Percentiles rank a stretch among this genome's conserved stretches.
Conservation (phyloP, 306 rosid genomes). For the Comarum palustre region DNA sequence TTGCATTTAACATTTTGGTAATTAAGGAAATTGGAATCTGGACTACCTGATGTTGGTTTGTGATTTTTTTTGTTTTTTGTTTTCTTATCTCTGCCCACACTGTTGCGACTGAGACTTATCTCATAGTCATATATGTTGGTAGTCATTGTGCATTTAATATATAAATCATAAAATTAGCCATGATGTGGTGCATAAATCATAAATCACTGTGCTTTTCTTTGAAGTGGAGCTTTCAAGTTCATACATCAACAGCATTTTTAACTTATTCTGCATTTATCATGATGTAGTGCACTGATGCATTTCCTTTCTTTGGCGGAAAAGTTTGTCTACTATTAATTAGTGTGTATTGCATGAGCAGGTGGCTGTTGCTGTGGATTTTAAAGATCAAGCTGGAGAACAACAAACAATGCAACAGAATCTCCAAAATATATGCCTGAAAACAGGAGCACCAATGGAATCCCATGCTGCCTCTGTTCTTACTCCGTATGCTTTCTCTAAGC, state of each 20-base stretch:
- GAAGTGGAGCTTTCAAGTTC: neutral
- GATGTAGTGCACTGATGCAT: neutral
- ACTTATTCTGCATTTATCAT: neutral
- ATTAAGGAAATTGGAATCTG: neutral
- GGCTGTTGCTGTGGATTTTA: conserved; percentile 91
- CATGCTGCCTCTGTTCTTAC: conserved; percentile 84
- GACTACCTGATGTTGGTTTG: neutral
- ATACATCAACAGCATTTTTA: neutral
- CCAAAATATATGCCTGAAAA: conserved; percentile 88
- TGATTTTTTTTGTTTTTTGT: no score
- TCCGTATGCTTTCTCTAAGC: conserved; percentile 90
- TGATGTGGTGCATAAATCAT: no score
- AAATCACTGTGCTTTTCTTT: no score
- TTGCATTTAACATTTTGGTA: neutral
- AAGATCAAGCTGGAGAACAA: conserved; percentile 96
- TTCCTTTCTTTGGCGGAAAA: neutral
- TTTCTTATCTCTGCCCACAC: no score
- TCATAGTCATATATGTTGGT: neutral
- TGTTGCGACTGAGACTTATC: neutral
- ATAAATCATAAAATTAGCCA: neutral
- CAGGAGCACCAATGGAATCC: conserved; percentile 99
- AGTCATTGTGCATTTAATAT: neutral
- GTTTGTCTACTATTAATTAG: conserved; percentile 13
- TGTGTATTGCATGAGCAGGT: conserved; percentile 52
- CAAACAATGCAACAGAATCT: conserved; percentile 99